Evolutionary conservation across 202 grass and related monocot genomes (phyloP).

Genomic region (Panicum hallii): DNA sequence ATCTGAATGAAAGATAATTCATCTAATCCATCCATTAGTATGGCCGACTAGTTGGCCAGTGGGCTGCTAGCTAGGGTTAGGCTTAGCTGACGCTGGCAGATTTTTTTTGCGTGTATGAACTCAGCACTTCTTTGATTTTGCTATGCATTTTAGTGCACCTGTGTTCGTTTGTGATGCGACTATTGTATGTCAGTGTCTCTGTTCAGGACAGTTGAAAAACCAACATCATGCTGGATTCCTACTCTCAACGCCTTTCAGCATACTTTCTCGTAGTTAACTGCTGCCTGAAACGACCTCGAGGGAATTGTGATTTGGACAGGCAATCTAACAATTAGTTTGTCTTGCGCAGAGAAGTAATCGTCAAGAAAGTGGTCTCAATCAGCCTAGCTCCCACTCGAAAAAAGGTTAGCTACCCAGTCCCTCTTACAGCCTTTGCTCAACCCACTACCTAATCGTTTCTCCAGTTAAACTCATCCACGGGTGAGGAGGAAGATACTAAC

Average conservation of each 20-base stretch:
- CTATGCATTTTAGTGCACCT: not conserved
- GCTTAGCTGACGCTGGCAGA: not conserved
- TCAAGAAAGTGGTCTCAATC: slow-evolving; percentile 9
- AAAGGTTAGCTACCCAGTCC: not conserved
- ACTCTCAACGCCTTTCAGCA: not conserved
- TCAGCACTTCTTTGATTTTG: not conserved
- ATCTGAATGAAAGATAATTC: not conserved
- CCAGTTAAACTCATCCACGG: slow-evolving; percentile 11
- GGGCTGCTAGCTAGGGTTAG: not conserved
- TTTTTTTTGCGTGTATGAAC: not conserved
- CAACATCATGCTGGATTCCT: not conserved
- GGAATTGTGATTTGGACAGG: slow-evolving; percentile 26
- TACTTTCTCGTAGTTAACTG: slow-evolving; percentile 3
- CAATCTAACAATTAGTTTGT: not conserved
- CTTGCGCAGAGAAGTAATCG: not conserved
- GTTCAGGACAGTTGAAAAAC: not conserved
- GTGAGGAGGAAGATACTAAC: not conserved
- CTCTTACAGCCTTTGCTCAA: not conserved
- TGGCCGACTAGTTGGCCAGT: not conserved
- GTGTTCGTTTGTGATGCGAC: not conserved
- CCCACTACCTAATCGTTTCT: slow-evolving; percentile 2
- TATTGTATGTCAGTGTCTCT: not conserved
- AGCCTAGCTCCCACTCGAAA: not conserved
- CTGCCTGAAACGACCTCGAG: slow-evolving; percentile 15
- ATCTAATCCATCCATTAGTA: not conserved